These are phyloP conservation scores for Hamigera avellanea DNA, from an alignment of 495 filamentous ascomycete species.

Conservation along the genomic window DNA sequence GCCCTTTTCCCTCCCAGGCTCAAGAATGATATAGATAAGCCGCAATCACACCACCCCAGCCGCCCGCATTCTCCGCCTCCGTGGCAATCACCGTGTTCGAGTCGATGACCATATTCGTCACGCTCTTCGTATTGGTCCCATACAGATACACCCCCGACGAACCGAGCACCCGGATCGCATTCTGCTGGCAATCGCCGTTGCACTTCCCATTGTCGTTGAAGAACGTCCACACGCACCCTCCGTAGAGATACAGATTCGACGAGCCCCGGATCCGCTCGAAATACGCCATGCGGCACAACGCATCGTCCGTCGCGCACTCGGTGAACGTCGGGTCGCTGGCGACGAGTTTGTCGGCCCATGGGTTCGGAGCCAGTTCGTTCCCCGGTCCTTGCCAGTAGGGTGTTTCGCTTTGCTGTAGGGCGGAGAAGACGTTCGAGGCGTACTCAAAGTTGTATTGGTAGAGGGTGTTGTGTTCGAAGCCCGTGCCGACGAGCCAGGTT, in stretches of 20 bases:
- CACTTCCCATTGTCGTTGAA: slow-evolving; percentile 33
- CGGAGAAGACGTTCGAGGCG: slow-evolving; percentile 35
- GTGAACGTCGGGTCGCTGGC: slow-evolving; percentile 33
- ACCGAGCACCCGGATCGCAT: slow-evolving; percentile 24
- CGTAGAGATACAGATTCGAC: slow-evolving; percentile 42
- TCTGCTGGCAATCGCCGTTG: slow-evolving; percentile 30
- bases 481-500: slow-evolving; percentile 32
- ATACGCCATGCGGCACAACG: slow-evolving; percentile 30
- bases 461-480: slow-evolving; percentile 35
- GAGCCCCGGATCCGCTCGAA: slow-evolving; percentile 27
- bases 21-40: slow-evolving; percentile 22
- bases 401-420: slow-evolving; percentile 34
- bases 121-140: slow-evolving; percentile 29
- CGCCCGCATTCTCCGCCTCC: slow-evolving; percentile 36
- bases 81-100: slow-evolving; percentile 16
- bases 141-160: slow-evolving; percentile 26
- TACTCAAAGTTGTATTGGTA: slow-evolving; percentile 40
- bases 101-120: slow-evolving; percentile 29
- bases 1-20: too few species aligned
- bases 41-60: slow-evolving; percentile 49
- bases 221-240: slow-evolving; percentile 40
- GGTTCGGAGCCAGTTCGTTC: slow-evolving; percentile 25
- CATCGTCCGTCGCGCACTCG: slow-evolving; percentile 19
- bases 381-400: slow-evolving; percentile 36
- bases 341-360: slow-evolving; percentile 22